Percentiles rank a stretch among this genome's conserved stretches.
phyloP scores from a whole-genome alignment of 345 rosid species.

The Rubroshorea leprosula region DNA sequence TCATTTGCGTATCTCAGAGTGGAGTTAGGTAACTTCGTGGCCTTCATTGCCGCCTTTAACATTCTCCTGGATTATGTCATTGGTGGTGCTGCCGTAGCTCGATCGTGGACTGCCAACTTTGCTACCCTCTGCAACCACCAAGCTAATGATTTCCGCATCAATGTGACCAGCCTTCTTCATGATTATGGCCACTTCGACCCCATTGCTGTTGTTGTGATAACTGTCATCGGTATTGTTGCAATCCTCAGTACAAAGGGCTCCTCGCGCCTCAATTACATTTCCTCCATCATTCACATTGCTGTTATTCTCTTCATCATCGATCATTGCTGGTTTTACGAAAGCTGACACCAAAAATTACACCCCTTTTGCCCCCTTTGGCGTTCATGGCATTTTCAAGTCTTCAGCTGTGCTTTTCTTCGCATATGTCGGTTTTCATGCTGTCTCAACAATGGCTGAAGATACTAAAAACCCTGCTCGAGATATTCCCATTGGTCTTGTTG shows the following conservation, averaged over 20 bases:
- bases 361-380: too few species aligned
- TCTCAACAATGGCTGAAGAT: conserved; percentile 64
- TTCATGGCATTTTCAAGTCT: too few species aligned
- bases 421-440: conserved; percentile 55
- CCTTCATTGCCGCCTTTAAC: conserved; percentile 77
- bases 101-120: conserved; percentile 81
- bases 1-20: conserved; percentile 59
- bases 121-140: conserved; percentile 63
- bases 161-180: conserved; percentile 25
- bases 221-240: conserved; percentile 30
- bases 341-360: too few species aligned
- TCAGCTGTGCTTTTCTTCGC: conserved; percentile 62
- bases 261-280: conserved; percentile 48
- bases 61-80: conserved; percentile 71
- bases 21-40: conserved; percentile 77
- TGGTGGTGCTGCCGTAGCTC: conserved; percentile 69
- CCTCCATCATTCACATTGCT: conserved; percentile 38
- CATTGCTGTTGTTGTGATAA: conserved; percentile 32
- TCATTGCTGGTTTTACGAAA: conserved; percentile 42
- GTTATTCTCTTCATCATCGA: conserved; percentile 49
- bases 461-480: conserved; percentile 54
- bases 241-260: conserved; percentile 47
- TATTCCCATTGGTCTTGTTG: conserved; percentile 55
- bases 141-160: conserved; percentile 46
- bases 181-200: conserved; percentile 53